Percentiles rank a stretch among this genome's conserved stretches.
These are phyloP conservation scores for Exophiala sp. DNA, from an alignment of 2,329 filamentous ascomycete genomes.

Conservation along the genomic window DNA sequence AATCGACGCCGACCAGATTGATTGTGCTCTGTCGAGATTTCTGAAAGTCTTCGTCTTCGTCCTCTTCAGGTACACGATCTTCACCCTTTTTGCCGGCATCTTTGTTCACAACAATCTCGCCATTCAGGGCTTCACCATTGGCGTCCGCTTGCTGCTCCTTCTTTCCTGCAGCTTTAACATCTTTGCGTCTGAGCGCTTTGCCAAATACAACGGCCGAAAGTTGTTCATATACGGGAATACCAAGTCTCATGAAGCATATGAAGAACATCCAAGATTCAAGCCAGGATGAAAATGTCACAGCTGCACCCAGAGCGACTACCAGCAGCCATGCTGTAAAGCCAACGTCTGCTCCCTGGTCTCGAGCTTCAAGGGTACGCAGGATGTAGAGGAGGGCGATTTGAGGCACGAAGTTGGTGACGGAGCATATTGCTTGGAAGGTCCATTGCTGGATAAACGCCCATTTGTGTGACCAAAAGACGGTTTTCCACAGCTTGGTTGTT, in stretches of 20 bases:
- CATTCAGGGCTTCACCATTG: constrained; percentile 26
- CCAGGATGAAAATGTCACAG: constrained; percentile 55
- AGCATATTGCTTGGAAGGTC: constrained; percentile 52
- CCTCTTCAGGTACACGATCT: constrained; percentile 37
- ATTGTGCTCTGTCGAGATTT: constrained; percentile 68
- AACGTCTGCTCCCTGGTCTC: constrained; percentile 45
- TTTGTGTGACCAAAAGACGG: constrained; percentile 58
- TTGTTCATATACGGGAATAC: constrained; percentile 65
- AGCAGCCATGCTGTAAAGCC: constrained; percentile 62
- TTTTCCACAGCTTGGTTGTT: constrained; percentile 55
- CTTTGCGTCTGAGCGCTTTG: constrained; percentile 73
- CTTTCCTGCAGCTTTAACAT: constrained; percentile 60
- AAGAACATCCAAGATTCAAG: constrained; percentile 66
- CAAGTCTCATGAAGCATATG: constrained; percentile 61
- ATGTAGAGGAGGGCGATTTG: constrained; percentile 67
- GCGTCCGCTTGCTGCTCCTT: constrained; percentile 30
- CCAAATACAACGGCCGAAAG: constrained; percentile 70
- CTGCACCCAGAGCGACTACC: constrained; percentile 61
- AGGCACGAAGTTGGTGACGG: constrained; percentile 64
- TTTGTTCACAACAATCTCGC: constrained; percentile 31
- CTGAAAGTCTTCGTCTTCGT: constrained; percentile 51
- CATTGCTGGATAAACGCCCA: constrained; percentile 57
- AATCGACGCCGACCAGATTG: constrained; percentile 75
- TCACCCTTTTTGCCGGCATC: constrained; percentile 35
- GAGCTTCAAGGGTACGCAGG: constrained; percentile 60